These are phyloP conservation scores for Fusarium hainanense DNA, from an alignment of 2,329 filamentous ascomycete genomes.

Conservation along the genomic window DNA sequence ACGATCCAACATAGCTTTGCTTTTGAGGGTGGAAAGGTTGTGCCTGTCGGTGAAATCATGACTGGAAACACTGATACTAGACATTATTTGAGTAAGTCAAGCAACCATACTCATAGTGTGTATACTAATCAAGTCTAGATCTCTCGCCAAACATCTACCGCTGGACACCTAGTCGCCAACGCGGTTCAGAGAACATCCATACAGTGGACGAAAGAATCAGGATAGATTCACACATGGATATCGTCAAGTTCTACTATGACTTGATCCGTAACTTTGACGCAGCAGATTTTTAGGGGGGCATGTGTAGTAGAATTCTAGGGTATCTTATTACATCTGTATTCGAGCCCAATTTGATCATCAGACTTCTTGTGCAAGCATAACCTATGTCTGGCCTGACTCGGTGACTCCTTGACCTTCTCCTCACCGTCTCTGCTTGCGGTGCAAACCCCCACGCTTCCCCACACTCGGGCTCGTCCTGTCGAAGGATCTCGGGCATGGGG, in stretches of 20 bases:
- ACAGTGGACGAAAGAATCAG: constrained; percentile 56
- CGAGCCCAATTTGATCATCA: background rate
- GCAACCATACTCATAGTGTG: background rate
- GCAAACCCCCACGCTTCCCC: constrained; percentile 27
- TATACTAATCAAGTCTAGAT: constrained; percentile 33
- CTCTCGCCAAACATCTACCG: constrained; percentile 54
- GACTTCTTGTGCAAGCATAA: background rate
- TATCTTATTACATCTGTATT: constrained; percentile 2
- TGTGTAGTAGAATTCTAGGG: constrained; percentile 1
- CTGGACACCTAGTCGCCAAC: constrained; percentile 54
- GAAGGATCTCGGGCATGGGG: background rate
- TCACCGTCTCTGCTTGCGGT: constrained; percentile 7
- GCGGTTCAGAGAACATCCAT: constrained; percentile 50
- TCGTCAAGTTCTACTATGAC: constrained; percentile 58
- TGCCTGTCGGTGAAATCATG: constrained; percentile 62
- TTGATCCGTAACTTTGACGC: constrained; percentile 59
- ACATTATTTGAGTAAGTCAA: constrained; percentile 53
- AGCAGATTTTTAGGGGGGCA: constrained; percentile 44
- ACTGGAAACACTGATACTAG: constrained; percentile 57
- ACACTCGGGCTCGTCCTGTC: constrained; percentile 14
- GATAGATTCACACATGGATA: constrained; percentile 54
- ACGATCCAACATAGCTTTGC: constrained; percentile 59
- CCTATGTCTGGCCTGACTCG: background rate
- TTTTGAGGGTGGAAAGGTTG: constrained; percentile 61
- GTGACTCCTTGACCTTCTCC: background rate